Base-by-base conservation (phyloP, 805 yeast genomes). In the Yamadazyma nakazawae region DNA sequence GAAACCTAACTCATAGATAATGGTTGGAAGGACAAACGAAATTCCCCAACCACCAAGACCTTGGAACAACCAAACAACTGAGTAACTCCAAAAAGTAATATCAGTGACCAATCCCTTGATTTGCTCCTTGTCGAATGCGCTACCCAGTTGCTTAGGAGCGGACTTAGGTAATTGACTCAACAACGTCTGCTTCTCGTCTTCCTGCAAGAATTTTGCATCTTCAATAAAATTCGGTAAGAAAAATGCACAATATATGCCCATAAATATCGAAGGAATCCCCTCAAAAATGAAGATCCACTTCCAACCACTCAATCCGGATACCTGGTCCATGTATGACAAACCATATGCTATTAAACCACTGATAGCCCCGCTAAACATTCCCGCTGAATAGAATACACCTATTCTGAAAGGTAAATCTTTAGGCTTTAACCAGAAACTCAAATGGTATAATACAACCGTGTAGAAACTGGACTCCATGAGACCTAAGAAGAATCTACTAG, bases 311-410 rank as follows among this genome's bases (percentile, higher is more conserved):
- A 51, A 28, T 2, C 46, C 46, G 21, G 19, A 39, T 52, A 42
- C 52, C 28, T 43, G 47, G 28, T 51, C 44, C 34, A 51, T 34
- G 34, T 42, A 42, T 12, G 50, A 45, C 13, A 56, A 40, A 2
- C 55, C 59, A 46, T 54, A 57, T 3, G 63, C 58, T n/a, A 60
- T 30, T 13, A 58, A 40, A 1, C 61, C 64, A 12, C 57, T 44
- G 10, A 60, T 36, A 11, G 59, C 55, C 18, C 55, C 55, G 14
- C 63, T 51, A 26, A 62, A 41, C 34, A 56, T 52, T 6, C 62
- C 61, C 5, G 53, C 50, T 8, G 52, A 54, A 36, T 53, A 56
- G 43, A 60, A 54, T 35, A 57, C 43, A 2, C 62, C 59, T 39
- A 54, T 53, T 46, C 64, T 54, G n/a, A 50, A 43, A 2, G 55